Percentiles rank a stretch among this genome's conserved stretches.
phyloP scores from a whole-genome alignment of 495 filamentous ascomycete genomes.

The Sporormia fimetaria region DNA sequence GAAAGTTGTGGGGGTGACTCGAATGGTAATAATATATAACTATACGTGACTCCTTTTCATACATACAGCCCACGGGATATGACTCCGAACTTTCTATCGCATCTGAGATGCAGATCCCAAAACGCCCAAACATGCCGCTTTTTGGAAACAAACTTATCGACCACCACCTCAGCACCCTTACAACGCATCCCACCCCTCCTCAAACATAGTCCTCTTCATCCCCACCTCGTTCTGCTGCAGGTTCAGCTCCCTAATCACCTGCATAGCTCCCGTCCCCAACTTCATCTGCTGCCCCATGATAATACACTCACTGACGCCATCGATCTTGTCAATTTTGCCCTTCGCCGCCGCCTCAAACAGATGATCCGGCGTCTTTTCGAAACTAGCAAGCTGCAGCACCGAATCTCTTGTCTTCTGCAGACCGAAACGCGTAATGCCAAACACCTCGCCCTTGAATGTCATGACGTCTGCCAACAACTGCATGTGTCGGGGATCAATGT shows the following conservation, averaged over 20 bases:
- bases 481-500: constrained; percentile 97
- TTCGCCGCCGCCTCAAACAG: constrained; percentile 87
- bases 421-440: constrained; percentile 96
- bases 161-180: not conserved
- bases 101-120: too few species aligned
- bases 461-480: constrained; percentile 96
- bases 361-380: constrained; percentile 98
- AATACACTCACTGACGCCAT: constrained; percentile 92
- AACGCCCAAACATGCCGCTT: too few species aligned
- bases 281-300: constrained; percentile 94
- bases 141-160: too few species aligned
- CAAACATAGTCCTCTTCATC: constrained; percentile 57
- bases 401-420: constrained; percentile 94
- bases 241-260: constrained; percentile 66
- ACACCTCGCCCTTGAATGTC: constrained; percentile 95
- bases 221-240: constrained; percentile 52
- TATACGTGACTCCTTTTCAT: too few species aligned
- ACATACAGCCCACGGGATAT: too few species aligned
- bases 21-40: too few species aligned
- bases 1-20: too few species aligned
- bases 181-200: constrained; percentile 40
- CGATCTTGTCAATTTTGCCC: constrained; percentile 78
- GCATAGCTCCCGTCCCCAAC: constrained; percentile 83
- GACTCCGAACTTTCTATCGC: too few species aligned
- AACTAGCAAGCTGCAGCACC: constrained; percentile 87